Evolutionary conservation across 139 green algal species (phyloP).

Genomic region (Ettlia oleoabundans): DNA sequence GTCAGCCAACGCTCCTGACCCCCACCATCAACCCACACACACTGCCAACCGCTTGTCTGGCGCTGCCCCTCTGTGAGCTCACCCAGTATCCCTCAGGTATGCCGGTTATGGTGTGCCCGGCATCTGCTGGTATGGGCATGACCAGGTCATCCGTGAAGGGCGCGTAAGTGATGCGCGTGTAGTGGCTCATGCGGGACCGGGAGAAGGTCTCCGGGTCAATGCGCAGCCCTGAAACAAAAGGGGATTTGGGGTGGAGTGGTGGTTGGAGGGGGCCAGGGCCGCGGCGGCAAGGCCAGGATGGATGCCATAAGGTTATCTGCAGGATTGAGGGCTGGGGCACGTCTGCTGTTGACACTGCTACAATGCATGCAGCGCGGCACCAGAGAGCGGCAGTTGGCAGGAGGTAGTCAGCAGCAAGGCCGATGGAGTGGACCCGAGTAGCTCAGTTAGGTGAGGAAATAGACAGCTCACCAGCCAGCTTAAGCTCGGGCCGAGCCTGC

Average conservation of each 20-base stretch:
- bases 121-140: slow-evolving; percentile 51
- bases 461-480: slow-evolving; percentile 79
- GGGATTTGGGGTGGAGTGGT: neutral
- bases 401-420: neutral
- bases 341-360: neutral
- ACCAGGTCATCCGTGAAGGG: slow-evolving; percentile 49
- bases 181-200: slow-evolving; percentile 83
- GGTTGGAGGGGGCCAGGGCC: neutral
- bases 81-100: slow-evolving; percentile 68
- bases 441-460: neutral
- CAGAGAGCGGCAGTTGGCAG: neutral
- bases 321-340: neutral
- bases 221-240: slow-evolving; percentile 73
- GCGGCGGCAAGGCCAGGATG: neutral
- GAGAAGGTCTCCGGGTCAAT: slow-evolving; percentile 87
- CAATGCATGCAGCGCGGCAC: neutral
- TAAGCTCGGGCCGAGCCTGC: slow-evolving; percentile 91
- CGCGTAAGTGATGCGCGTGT: slow-evolving; percentile 55
- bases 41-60: neutral
- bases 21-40: neutral
- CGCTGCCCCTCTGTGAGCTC: neutral
- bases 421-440: neutral
- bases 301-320: neutral
- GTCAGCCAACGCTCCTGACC: neutral
- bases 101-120: slow-evolving; percentile 61